These are phyloP conservation scores for Russula sp. DNA, from an alignment of 768 basidiomycete genomes.

Conservation along the genomic window DNA sequence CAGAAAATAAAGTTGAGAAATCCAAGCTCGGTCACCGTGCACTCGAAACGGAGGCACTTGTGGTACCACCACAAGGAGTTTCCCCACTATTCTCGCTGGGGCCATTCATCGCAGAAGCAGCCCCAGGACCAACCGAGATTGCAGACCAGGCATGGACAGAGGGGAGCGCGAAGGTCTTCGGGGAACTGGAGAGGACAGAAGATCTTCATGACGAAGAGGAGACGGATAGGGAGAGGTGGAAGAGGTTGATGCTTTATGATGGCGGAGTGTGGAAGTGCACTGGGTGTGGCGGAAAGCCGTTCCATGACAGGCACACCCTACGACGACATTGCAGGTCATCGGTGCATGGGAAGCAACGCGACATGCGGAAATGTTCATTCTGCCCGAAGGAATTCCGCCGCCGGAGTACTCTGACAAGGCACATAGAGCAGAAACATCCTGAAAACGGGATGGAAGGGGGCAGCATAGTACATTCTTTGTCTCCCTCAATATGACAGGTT, in stretches of 20 bases:
- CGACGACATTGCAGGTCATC: neutral
- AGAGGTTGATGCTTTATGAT: neutral
- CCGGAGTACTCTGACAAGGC: neutral
- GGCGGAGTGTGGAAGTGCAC: neutral
- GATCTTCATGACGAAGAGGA: neutral
- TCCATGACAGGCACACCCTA: neutral
- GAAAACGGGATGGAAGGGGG: neutral
- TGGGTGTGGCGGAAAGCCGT: neutral
- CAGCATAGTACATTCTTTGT: too few species aligned
- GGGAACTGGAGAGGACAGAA: too few species aligned
- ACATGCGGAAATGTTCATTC: neutral
- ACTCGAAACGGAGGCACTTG: neutral
- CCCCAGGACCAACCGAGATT: neutral
- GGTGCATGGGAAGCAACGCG: neutral
- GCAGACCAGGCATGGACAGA: neutral
- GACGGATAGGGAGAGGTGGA: neutral
- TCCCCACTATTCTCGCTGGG: neutral
- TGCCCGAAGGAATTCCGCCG: neutral
- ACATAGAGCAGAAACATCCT: neutral
- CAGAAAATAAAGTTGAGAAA: fast-evolving
- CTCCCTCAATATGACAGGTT: too few species aligned
- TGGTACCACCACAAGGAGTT: neutral
- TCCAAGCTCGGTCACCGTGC: neutral
- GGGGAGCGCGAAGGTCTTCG: neutral
- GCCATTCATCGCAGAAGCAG: neutral